A percentile compares a stretch with the other conserved stretches of the same genome.
Conservation (phyloP, 2,329 filamentous ascomycete genomes). For the Trichoderma oligosporum region DNA sequence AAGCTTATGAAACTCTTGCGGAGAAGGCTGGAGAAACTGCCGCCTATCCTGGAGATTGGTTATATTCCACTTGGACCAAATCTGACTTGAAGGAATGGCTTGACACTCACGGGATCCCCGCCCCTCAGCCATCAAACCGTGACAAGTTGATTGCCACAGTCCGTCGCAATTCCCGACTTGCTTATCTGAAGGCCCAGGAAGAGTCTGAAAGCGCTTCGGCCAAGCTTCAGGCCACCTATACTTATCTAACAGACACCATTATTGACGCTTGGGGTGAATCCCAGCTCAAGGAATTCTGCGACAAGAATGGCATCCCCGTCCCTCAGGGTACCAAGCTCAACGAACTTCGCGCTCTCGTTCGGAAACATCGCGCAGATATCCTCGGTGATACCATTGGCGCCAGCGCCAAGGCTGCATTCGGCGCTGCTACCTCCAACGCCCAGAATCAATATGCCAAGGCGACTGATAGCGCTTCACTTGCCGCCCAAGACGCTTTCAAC, state of each 20-base stretch:
- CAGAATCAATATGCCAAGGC: constrained; percentile 74
- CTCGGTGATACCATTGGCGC: constrained; percentile 60
- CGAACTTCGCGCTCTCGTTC: constrained; percentile 82
- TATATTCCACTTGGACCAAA: constrained; percentile 86
- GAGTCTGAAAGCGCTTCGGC: constrained; percentile 58
- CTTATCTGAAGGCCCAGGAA: constrained; percentile 64
- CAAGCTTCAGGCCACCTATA: constrained; percentile 65
- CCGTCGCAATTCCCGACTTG: constrained; percentile 83
- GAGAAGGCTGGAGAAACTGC: constrained; percentile 71
- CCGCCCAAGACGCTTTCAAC: constrained; percentile 65
- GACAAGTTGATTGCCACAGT: constrained; percentile 86
- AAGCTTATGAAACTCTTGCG: constrained; percentile 75
- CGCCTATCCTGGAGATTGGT: constrained; percentile 91
- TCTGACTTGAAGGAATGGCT: constrained; percentile 94
- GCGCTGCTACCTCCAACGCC: constrained; percentile 70
- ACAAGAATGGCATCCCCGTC: constrained; percentile 81
- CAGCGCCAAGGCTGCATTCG: constrained; percentile 58
- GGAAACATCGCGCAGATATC: constrained; percentile 75
- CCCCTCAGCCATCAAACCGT: constrained; percentile 76
- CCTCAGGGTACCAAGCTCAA: constrained; percentile 89
- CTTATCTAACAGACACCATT: constrained; percentile 74
- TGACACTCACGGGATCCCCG: constrained; percentile 80
- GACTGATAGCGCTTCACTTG: constrained; percentile 62
- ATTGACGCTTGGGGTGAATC: constrained; percentile 87
- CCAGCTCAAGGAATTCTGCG: constrained; percentile 85